These are phyloP conservation scores for Monocercomonoides exilis DNA, from an alignment of 78 protist genomes.

Conservation along the genomic window DNA sequence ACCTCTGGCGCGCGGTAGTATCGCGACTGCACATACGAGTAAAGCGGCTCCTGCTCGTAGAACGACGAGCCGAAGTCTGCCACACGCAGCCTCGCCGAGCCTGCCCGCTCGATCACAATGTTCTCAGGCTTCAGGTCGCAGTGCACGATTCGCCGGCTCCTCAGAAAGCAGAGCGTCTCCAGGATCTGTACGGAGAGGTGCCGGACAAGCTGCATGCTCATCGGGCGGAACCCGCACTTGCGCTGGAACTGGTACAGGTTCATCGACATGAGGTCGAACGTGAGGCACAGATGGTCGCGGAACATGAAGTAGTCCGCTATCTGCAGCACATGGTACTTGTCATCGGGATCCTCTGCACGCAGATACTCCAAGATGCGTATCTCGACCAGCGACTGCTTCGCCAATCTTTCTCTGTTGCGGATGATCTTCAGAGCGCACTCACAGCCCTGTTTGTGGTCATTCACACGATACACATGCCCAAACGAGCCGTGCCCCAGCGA, in stretches of 20 bases:
- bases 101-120: not conserved
- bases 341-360: not conserved
- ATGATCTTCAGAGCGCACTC: not conserved
- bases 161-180: not conserved
- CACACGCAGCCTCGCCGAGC: not conserved
- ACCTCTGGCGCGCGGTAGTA: conserved; percentile 51
- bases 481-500: conserved; percentile 76
- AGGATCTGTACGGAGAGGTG: too few species aligned
- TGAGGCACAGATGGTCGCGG: not conserved
- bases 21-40: conserved; percentile 22
- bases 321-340: not conserved
- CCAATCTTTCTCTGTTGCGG: not conserved
- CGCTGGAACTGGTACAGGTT: too few species aligned
- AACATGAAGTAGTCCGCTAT: not conserved
- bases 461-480: conserved; percentile 36
- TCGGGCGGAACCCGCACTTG: too few species aligned
- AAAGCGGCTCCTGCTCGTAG: not conserved
- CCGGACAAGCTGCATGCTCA: too few species aligned
- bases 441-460: not conserved
- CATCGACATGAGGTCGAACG: too few species aligned
- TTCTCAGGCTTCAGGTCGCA: not conserved
- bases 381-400: not conserved
- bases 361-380: not conserved
- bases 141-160: not conserved
- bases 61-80: conserved; percentile 23